These are phyloP conservation scores for Metschnikowia henanensis DNA, from an alignment of 805 yeast genomes.

Conservation along the genomic window DNA sequence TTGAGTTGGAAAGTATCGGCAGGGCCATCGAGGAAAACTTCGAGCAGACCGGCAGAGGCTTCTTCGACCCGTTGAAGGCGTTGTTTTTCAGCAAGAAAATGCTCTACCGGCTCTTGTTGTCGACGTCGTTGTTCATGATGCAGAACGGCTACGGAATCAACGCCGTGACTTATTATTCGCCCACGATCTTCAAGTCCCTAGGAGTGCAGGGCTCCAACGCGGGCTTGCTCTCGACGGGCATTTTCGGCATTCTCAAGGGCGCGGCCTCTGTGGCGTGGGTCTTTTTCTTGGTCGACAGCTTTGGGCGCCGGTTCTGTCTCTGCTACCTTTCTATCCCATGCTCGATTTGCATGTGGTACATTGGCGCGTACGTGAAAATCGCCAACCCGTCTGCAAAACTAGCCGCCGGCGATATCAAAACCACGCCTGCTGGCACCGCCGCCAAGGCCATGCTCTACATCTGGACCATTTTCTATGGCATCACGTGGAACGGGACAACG, in stretches of 20 bases:
- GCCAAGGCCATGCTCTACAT: slow-evolving; percentile 47
- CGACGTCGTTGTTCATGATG: slow-evolving; percentile 40
- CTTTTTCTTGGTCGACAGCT: slow-evolving; percentile 44
- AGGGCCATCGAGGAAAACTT: slow-evolving; percentile 26
- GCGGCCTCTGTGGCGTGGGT: slow-evolving; percentile 46
- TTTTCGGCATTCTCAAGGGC: slow-evolving; percentile 51
- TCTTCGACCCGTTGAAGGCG: slow-evolving; percentile 40
- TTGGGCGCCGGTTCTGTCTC: slow-evolving; percentile 46
- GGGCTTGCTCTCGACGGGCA: slow-evolving; percentile 50
- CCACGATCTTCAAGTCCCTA: slow-evolving; percentile 47
- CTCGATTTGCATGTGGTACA: slow-evolving; percentile 46
- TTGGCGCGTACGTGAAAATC: slow-evolving; percentile 47
- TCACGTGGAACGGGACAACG: slow-evolving; percentile 48
- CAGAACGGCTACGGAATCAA: slow-evolving; percentile 51
- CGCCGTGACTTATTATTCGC: slow-evolving; percentile 55
- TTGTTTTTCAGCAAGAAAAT: slow-evolving; percentile 30
- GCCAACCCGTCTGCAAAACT: slow-evolving; percentile 27
- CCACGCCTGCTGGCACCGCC: slow-evolving; percentile 40
- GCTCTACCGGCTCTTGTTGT: slow-evolving; percentile 35
- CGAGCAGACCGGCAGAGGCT: slow-evolving; percentile 35
- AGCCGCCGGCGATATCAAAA: slow-evolving; percentile 23
- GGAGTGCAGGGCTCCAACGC: slow-evolving; percentile 48
- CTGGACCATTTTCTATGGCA: slow-evolving; percentile 46
- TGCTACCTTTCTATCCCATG: slow-evolving; percentile 40
- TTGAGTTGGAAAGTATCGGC: slow-evolving; percentile 35